Evolutionary conservation across 2,329 filamentous ascomycete genomes (phyloP).

Genomic region (Dothideomycetes sp.): DNA sequence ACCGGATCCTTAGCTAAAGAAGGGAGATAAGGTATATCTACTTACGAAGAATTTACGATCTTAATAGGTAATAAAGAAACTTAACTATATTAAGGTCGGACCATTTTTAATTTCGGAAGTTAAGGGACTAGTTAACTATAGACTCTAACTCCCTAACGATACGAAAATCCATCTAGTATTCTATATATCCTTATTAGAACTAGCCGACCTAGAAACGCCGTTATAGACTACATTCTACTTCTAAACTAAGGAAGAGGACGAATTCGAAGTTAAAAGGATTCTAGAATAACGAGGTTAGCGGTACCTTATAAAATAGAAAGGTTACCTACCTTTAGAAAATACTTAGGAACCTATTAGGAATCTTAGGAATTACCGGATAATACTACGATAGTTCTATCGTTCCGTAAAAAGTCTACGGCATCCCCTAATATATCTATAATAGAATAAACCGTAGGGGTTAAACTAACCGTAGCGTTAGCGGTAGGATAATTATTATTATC

Average conservation of each 20-base stretch:
- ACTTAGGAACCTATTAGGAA: not conserved
- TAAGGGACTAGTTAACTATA: not conserved
- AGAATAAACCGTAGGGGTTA: not conserved
- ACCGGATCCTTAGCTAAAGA: slow-evolving; percentile 12
- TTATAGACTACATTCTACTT: not conserved
- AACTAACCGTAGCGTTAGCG: not conserved
- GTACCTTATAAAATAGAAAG: slow-evolving; percentile 1
- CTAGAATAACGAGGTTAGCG: not conserved
- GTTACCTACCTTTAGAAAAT: not conserved
- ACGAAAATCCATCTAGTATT: not conserved
- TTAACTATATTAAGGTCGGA: slow-evolving; percentile 15
- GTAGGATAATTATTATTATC: not conserved
- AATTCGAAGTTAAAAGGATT: not conserved
- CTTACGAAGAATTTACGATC: slow-evolving; percentile 13
- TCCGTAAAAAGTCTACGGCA: not conserved
- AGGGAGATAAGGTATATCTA: slow-evolving; percentile 17
- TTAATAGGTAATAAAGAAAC: slow-evolving; percentile 13
- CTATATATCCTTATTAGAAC: not conserved
- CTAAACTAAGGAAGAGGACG: not conserved
- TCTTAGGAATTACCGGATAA: not conserved
- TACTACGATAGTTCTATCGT: not conserved
- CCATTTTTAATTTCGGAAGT: slow-evolving; percentile 15
- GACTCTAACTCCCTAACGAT: slow-evolving; percentile 1
- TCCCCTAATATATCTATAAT: not conserved
- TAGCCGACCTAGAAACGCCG: not conserved